A percentile compares a stretch with the other conserved stretches of the same genome.
Evolutionary conservation across 805 yeast species (phyloP).

Genomic region (Monosporozyma unispora): DNA sequence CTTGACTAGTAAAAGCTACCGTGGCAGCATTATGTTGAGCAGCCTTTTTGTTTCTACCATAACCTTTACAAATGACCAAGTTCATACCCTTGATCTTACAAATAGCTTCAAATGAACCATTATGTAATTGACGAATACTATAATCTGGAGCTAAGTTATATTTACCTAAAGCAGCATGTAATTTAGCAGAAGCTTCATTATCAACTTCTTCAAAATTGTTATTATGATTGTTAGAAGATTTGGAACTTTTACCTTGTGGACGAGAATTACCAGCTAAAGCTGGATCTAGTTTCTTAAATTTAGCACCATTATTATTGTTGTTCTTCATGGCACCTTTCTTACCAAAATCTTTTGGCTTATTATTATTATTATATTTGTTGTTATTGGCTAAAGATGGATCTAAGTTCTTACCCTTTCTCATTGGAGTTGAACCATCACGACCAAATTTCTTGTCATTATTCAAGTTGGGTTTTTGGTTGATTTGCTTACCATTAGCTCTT

Average conservation of each 20-base stretch:
- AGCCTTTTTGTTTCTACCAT: conserved; percentile 11
- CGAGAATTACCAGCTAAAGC: background rate
- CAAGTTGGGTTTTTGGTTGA: background rate
- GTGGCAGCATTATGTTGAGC: conserved; percentile 13
- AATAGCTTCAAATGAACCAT: conserved; percentile 6
- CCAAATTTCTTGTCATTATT: background rate
- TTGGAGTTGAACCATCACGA: background rate
- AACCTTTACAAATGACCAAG: conserved; percentile 8
- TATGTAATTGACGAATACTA: background rate
- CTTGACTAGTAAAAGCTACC: conserved; percentile 3
- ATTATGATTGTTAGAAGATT: background rate
- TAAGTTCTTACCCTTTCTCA: background rate
- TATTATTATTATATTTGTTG: background rate
- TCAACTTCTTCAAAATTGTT: background rate
- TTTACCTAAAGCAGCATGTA: conserved; percentile 6
- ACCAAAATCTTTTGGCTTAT: background rate
- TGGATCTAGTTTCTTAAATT: background rate
- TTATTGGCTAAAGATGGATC: conserved; percentile 2
- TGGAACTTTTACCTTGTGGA: background rate
- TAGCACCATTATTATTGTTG: background rate
- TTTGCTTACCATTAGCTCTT: background rate
- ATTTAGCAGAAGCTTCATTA: conserved; percentile 5
- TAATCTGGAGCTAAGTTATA: conserved; percentile 6
- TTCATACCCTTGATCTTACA: conserved; percentile 8
- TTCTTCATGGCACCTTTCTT: background rate